phyloP scores from a whole-genome alignment of 2,329 filamentous ascomycete genomes.

The Fusarium sp. region DNA sequence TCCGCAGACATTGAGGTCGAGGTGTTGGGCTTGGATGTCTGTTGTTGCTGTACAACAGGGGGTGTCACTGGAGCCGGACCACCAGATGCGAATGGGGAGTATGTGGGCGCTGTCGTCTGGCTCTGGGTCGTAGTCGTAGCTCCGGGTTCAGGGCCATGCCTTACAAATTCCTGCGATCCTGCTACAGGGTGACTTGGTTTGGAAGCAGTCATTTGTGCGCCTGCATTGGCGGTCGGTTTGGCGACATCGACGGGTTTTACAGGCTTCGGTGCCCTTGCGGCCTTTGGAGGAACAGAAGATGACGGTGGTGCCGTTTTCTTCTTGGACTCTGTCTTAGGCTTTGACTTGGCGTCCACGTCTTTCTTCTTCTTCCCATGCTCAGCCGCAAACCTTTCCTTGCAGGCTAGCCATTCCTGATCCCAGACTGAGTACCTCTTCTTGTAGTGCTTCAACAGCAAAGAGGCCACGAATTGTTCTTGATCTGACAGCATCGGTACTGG shows the following conservation, averaged over 20 bases:
- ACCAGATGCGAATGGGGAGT: background rate
- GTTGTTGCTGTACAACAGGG: background rate
- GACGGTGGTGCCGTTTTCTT: background rate
- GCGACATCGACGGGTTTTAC: background rate
- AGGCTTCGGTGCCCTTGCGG: background rate
- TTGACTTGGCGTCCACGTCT: background rate
- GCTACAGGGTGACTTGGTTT: background rate
- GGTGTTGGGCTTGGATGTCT: background rate
- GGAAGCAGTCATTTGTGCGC: background rate
- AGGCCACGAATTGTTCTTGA: background rate
- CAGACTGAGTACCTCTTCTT: constrained; percentile 1
- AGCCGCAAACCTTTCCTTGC: background rate
- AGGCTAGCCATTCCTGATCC: constrained; percentile 7
- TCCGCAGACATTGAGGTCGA: fast-evolving
- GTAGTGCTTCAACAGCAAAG: background rate
- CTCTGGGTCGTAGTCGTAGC: background rate
- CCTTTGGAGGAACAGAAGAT: background rate
- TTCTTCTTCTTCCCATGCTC: constrained; percentile 11
- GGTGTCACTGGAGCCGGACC: no score
- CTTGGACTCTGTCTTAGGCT: background rate
- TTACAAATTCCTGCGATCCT: background rate
- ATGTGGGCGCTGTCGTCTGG: no score
- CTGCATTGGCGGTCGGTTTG: background rate
- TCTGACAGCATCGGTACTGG: background rate
- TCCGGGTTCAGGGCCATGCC: background rate